phyloP scores from a whole-genome alignment of 257 asterid species.

The Primulina tabacum region DNA sequence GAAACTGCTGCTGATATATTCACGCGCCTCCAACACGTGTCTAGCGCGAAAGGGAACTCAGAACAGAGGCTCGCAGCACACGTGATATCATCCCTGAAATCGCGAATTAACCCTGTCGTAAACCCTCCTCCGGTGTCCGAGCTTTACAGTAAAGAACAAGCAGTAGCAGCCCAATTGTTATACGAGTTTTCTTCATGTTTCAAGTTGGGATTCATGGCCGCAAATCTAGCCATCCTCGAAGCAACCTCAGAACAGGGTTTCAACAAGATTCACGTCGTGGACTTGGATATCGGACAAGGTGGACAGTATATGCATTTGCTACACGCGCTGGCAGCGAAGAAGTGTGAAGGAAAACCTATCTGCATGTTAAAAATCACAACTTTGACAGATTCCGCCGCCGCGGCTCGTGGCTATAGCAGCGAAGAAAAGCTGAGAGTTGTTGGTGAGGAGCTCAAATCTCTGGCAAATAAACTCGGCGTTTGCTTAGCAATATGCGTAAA shows the following conservation, averaged over 20 bases:
- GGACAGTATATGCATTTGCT: slow-evolving; percentile 77
- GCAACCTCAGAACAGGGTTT: slow-evolving; percentile 41
- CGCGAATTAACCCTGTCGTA: slow-evolving; percentile 53
- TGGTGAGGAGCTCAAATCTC: slow-evolving; percentile 29
- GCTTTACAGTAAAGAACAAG: slow-evolving; percentile 43
- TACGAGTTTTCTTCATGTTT: slow-evolving; percentile 73
- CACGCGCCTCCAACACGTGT: slow-evolving; percentile 72
- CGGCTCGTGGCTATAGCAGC: slow-evolving; percentile 13
- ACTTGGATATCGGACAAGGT: slow-evolving; percentile 75
- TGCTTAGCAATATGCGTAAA: slow-evolving; percentile 31
- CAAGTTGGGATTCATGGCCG: slow-evolving; percentile 89
- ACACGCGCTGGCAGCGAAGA: slow-evolving; percentile 61
- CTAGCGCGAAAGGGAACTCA: slow-evolving; percentile 51
- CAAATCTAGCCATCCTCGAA: slow-evolving; percentile 70
- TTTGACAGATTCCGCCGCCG: slow-evolving; percentile 32
- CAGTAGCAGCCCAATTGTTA: slow-evolving; percentile 40
- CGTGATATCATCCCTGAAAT: slow-evolving; percentile 37
- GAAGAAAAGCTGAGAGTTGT: slow-evolving; percentile 41
- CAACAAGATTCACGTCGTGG: slow-evolving; percentile 61
- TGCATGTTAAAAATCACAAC: slow-evolving; percentile 56
- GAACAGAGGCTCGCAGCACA: slow-evolving; percentile 55
- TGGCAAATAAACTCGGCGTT: slow-evolving; percentile 53
- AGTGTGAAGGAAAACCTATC: slow-evolving; percentile 23
- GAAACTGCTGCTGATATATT: slow-evolving; percentile 55
- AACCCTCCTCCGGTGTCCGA: slow-evolving; percentile 41